These are phyloP conservation scores for Rhizophagus clarus DNA, from an alignment of 192 early-diverging fungal species.

Conservation along the genomic window DNA sequence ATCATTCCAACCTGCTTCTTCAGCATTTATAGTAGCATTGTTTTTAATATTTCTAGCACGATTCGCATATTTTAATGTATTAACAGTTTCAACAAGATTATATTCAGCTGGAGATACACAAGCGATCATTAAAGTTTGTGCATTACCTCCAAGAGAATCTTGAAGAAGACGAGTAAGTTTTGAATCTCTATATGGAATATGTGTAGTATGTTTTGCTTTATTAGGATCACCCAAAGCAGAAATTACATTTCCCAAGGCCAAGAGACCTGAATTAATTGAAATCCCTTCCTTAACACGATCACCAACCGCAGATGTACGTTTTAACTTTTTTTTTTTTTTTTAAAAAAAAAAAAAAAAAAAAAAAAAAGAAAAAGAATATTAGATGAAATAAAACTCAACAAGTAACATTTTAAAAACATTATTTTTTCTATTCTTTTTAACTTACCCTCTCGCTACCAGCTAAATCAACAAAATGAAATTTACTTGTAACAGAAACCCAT, in stretches of 20 bases:
- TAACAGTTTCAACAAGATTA: slow-evolving; percentile 89
- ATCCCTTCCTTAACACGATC: slow-evolving; percentile 96
- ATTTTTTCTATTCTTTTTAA: too few relatives aligned
- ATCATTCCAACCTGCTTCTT: slow-evolving; percentile 63
- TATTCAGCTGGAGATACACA: slow-evolving; percentile 87
- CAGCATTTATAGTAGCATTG: slow-evolving; percentile 78
- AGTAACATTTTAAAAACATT: too few relatives aligned
- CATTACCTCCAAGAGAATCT: slow-evolving; percentile 94
- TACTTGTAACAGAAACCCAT: slow-evolving; percentile 74
- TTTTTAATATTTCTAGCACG: slow-evolving; percentile 96
- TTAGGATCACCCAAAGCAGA: slow-evolving; percentile 85
- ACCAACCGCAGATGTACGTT: slow-evolving; percentile 89
- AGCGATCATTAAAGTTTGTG: slow-evolving; percentile 92
- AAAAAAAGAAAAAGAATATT: too few relatives aligned
- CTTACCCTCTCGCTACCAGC: slow-evolving; percentile 87
- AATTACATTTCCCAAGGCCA: slow-evolving; percentile 97
- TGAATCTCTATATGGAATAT: slow-evolving; percentile 95
- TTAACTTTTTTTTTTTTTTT: slow-evolving; percentile 53
- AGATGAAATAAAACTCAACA: too few relatives aligned
- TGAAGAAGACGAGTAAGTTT: slow-evolving; percentile 96
- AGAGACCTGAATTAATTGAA: slow-evolving; percentile 92
- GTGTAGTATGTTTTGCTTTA: slow-evolving; percentile 57
- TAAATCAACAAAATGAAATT: slow-evolving; percentile 99
- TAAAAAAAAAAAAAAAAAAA: not conserved
- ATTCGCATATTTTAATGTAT: slow-evolving; percentile 95